Evolutionary conservation across 78 protist species (phyloP).

Genomic region (Isochrysis galbana): DNA sequence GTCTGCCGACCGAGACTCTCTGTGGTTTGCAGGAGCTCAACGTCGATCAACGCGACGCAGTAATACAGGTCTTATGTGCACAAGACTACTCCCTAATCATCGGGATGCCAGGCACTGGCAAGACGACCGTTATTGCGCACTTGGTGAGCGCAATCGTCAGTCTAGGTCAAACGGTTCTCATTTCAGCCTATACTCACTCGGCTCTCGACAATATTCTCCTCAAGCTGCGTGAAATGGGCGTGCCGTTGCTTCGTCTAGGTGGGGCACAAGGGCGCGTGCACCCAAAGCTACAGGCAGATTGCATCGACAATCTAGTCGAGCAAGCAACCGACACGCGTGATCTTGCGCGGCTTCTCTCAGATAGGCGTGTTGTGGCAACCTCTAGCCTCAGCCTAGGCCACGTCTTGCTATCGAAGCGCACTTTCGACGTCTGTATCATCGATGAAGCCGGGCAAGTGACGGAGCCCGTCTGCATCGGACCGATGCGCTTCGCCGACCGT

Average conservation of each 20-base stretch:
- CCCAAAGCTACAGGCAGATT: not conserved
- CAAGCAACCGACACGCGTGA: not conserved
- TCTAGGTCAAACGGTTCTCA: slow-evolving; percentile 50
- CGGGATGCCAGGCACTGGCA: slow-evolving; percentile 36
- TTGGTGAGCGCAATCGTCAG: not conserved
- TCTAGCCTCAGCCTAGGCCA: not conserved
- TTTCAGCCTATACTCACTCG: slow-evolving; percentile 77
- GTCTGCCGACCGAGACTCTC: too few relatives aligned
- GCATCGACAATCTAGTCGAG: not conserved
- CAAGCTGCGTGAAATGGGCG: slow-evolving; percentile 48
- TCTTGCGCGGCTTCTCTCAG: not conserved
- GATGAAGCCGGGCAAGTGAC: slow-evolving; percentile 32
- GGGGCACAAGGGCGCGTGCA: not conserved
- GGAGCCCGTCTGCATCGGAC: slow-evolving; percentile 11
- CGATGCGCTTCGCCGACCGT: not conserved
- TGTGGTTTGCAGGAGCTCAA: not conserved
- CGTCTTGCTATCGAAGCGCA: not conserved
- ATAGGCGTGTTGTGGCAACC: not conserved
- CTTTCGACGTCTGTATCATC: not conserved
- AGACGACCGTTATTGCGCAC: slow-evolving; percentile 5
- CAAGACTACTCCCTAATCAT: not conserved
- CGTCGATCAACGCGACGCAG: slow-evolving; percentile 11
- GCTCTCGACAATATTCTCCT: slow-evolving; percentile 71
- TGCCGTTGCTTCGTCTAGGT: slow-evolving; percentile 27
- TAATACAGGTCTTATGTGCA: not conserved